phyloP scores from a whole-genome alignment of 2,329 filamentous ascomycete species.

The Reticulascus tulasneorum region DNA sequence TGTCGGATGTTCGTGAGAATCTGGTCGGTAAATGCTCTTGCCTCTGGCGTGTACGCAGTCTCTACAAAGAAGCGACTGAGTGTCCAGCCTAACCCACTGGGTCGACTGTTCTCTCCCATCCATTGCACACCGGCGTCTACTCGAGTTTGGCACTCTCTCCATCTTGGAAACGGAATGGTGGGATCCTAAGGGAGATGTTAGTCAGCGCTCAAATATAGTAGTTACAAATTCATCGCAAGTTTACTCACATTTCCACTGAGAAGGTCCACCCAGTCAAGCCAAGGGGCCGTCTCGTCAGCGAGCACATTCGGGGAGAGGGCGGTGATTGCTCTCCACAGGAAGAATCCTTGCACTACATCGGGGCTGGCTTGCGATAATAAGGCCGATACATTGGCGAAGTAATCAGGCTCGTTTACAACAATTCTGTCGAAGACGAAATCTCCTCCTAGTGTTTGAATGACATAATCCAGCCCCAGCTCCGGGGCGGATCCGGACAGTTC shows the following conservation, averaged over 20 bases:
- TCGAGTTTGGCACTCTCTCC: slow-evolving; percentile 57
- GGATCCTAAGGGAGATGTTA: slow-evolving; percentile 36
- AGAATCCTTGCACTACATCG: slow-evolving; percentile 55
- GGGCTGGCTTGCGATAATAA: slow-evolving; percentile 50
- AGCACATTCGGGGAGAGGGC: slow-evolving; percentile 50
- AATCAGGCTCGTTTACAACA: slow-evolving; percentile 57
- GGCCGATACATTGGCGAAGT: slow-evolving; percentile 53
- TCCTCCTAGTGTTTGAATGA: slow-evolving; percentile 45
- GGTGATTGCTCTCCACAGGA: slow-evolving; percentile 60
- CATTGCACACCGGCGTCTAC: slow-evolving; percentile 37
- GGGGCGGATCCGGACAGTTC: slow-evolving; percentile 53
- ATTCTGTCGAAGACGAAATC: slow-evolving; percentile 43
- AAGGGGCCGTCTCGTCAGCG: slow-evolving; percentile 54
- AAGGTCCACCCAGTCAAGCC: too few relatives aligned
- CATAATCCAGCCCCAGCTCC: slow-evolving; percentile 48
- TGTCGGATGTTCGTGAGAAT: slow-evolving; percentile 68
- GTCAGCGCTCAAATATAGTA: too few relatives aligned
- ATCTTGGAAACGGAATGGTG: slow-evolving; percentile 47
- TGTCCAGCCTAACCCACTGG: slow-evolving; percentile 58
- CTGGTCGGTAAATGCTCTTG: slow-evolving; percentile 61
- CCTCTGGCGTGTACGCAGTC: slow-evolving; percentile 60
- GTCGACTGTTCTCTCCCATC: slow-evolving; percentile 2
- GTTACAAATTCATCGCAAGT: too few relatives aligned
- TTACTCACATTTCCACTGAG: too few relatives aligned
- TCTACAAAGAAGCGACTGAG: slow-evolving; percentile 68